Evolutionary conservation across 331 rosid genomes (phyloP), one percentile per base, ranked within the genome.

Genomic region (Ulmus americana): DNA sequence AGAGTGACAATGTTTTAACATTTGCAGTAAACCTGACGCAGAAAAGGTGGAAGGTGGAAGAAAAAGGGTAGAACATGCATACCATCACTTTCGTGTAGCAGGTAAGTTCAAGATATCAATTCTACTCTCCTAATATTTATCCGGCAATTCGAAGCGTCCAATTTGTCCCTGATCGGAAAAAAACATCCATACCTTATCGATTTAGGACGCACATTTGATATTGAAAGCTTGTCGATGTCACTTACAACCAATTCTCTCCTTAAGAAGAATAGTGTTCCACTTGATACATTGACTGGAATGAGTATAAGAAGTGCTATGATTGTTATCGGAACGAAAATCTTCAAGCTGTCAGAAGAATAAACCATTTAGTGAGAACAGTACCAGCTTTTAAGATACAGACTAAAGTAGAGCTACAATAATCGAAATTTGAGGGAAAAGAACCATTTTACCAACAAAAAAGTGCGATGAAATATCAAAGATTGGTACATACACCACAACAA

Each of bases 191-290:
- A 85, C 98, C 98, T 87, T 74, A 78, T 55, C 46, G 98, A 94
- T 75, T 76, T 44, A 5, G 97, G 79, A 4, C 81, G 85, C 67
- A 94, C 98, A 76, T 94, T 94, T n/a, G 98, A 89, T 79, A 94
- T 89, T 15, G 98, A 94, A 63, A 94, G 97, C 80, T 84, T 94
- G 76, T 94, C 98, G 6, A 94, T 94, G 53, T 94, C 83, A 68
- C 95, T 89, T 73, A 81, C 74, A 39, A 94, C 98, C 85, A 94
- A 70, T 60, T 94, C 98, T 71, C 57, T 89, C 83, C 58, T 79
- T 7, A 94, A 76, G 90, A 89, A 94, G 76, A 74, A 76, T 15
- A 94, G 61, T 59, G 95, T 77, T 63, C 95, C 98, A 75, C 88
- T 85, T 39, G 95, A 94, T 11, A 85, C 90, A 80, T 94, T 94